phyloP scores from a whole-genome alignment of 2,329 filamentous ascomycete species.

The Orbilia oligospora region DNA sequence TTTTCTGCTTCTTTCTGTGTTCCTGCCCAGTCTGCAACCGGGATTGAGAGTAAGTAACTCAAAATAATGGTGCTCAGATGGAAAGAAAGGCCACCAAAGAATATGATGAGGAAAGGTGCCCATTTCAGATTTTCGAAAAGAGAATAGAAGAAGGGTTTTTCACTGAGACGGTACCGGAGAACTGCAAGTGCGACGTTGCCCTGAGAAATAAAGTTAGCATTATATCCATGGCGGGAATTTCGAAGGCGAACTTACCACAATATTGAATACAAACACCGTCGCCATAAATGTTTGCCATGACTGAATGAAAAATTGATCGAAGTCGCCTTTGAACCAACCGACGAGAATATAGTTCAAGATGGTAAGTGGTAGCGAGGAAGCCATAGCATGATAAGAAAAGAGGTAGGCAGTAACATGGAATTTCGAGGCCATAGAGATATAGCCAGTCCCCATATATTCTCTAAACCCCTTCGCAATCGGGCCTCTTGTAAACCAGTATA shows the following conservation, averaged over 20 bases:
- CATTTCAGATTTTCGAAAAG: constrained; percentile 75
- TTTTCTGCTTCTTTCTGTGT: constrained; percentile 60
- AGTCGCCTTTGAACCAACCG: constrained; percentile 78
- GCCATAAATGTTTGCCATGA: constrained; percentile 77
- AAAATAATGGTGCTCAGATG: constrained; percentile 69
- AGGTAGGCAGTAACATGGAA: constrained; percentile 80
- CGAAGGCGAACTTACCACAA: constrained; percentile 43
- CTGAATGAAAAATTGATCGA: constrained; percentile 78
- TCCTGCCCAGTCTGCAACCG: constrained; percentile 66
- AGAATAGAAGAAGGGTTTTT: constrained; percentile 70
- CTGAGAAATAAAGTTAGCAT: constrained; percentile 65
- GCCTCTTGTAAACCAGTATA: constrained; percentile 74
- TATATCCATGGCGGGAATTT: neutral
- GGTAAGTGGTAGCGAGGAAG: constrained; percentile 77
- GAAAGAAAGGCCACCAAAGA: constrained; percentile 69
- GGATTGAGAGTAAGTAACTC: constrained; percentile 68
- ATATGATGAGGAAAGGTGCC: constrained; percentile 72
- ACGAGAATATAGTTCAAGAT: constrained; percentile 79
- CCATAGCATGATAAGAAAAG: constrained; percentile 80
- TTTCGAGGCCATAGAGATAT: constrained; percentile 77
- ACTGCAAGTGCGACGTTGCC: constrained; percentile 71
- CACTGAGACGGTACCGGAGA: constrained; percentile 75
- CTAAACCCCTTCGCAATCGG: constrained; percentile 78
- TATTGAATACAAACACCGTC: constrained; percentile 73
- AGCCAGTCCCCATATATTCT: constrained; percentile 72